Conservation (phyloP, 345 rosid species). For the Sonneratia alba region DNA sequence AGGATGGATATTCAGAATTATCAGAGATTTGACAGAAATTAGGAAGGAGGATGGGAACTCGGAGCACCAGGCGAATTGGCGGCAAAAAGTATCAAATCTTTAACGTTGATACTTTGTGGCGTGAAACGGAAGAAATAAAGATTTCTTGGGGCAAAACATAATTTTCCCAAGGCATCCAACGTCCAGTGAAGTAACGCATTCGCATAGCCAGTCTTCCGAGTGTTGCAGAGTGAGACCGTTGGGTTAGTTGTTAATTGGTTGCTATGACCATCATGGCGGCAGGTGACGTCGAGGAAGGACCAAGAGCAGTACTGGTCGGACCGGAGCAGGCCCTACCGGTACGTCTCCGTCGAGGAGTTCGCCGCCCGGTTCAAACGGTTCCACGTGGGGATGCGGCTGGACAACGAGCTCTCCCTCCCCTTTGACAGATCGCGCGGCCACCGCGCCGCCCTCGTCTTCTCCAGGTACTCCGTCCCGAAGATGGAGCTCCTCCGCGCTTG, state of each 20-base stretch:
- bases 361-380: constrained; percentile 47
- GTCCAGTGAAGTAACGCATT: too few relatives aligned
- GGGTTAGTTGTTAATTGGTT: background rate
- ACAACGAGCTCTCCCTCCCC: constrained; percentile 45
- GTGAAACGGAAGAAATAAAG: too few relatives aligned
- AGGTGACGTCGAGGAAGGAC: constrained; percentile 90
- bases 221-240: background rate
- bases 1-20: too few relatives aligned
- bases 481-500: constrained; percentile 60
- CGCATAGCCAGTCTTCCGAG: too few relatives aligned
- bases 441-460: constrained; percentile 58
- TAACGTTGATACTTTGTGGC: too few relatives aligned
- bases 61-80: too few relatives aligned
- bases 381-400: constrained; percentile 52
- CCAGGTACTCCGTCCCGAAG: constrained; percentile 43
- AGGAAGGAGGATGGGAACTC: too few relatives aligned
- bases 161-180: too few relatives aligned
- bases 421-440: constrained; percentile 53
- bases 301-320: constrained; percentile 86
- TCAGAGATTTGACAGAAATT: too few relatives aligned
- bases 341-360: constrained; percentile 50
- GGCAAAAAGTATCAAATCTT: too few relatives aligned
- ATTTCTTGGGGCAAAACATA: too few relatives aligned
- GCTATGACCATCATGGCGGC: background rate
- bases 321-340: constrained; percentile 48